A percentile compares a stretch with the other conserved stretches of the same genome.
phyloP scores from a whole-genome alignment of 169 alveolate species.

The Eimeria mitis region DNA sequence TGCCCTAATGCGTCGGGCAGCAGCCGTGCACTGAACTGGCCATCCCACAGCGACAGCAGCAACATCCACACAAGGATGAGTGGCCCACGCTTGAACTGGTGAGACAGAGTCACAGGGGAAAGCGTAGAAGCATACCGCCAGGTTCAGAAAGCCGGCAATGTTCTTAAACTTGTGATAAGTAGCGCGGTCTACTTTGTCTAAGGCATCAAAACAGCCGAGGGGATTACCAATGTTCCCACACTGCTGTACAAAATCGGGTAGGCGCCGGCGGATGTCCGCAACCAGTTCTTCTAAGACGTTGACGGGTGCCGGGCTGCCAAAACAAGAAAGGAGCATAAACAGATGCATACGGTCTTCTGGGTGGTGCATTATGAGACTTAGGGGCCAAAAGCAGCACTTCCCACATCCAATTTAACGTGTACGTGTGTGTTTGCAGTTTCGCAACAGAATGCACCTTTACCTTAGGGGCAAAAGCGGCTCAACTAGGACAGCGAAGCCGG shows the following conservation, averaged over 20 bases:
- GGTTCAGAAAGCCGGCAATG: slow-evolving; percentile 64
- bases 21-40: background rate
- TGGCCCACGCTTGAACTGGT: background rate
- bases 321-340: background rate
- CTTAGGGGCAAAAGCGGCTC: slow-evolving; percentile 79
- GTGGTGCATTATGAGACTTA: background rate
- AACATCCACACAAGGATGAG: background rate
- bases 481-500: slow-evolving; percentile 74
- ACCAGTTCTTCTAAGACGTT: slow-evolving; percentile 77
- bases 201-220: slow-evolving; percentile 46
- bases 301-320: slow-evolving; percentile 77
- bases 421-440: background rate
- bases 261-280: slow-evolving; percentile 44
- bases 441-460: background rate
- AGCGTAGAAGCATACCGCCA: slow-evolving; percentile 30
- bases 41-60: background rate
- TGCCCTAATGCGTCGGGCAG: background rate
- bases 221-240: slow-evolving; percentile 66
- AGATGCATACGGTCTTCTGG: background rate
- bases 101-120: background rate
- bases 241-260: slow-evolving; percentile 80
- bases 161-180: slow-evolving; percentile 60
- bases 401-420: background rate
- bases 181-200: slow-evolving; percentile 78
- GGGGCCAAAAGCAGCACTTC: background rate